Evolutionary conservation across 1,284 basidiomycete species (phyloP), one percentile per base, ranked within the genome.

Genomic region (Phlebopus sp.): DNA sequence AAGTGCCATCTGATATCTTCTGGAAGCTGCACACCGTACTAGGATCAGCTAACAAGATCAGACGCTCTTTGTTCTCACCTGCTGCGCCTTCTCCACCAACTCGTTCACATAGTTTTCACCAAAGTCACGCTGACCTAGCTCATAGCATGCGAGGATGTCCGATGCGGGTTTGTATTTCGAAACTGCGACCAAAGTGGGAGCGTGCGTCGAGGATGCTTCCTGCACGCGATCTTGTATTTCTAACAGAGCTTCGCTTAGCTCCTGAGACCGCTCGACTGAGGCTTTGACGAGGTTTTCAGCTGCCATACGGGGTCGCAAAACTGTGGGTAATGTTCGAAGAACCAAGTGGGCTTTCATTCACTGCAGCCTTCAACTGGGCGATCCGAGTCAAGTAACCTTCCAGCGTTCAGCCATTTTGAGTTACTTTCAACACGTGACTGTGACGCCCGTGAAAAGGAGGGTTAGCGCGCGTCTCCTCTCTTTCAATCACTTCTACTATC

Each of bases 31-130:
- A 49, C 15, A 42, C 34, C 13, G 25, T 52, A n/a, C n/a, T n/a
- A 30, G 43, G 29, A 54, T 44, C 38, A 49, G 40, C 35, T 42
- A 15, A 38, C 46, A 42, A 35, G n/a, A 32, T 19, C 13, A 36
- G 23, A 11, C 7, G 5, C 14, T 18, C 37, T 27, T 15, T 19
- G 19, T 6, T 44, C 86, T 55, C 59, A 91, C 91, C 64, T 80
- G 71, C 44, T 73, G 72, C 1, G 92, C 87, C 63, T 97, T 99
- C 39, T 94, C 91, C n/a, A 85, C 85, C 54, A 99, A 69, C 64
- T 98, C 96, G 58, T 97, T 90, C 5, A 95, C 93, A 64, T 98
- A 99, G 67, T 99, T 99, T 70, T 99, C 96, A 10, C 97, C 96
- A 66, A 98, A 99, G 65, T 97, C 92, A 1, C 84, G 74, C 57